These are phyloP conservation scores for Apiospora rasikravindrae DNA, from an alignment of 2,329 filamentous ascomycete genomes.

Conservation along the genomic window DNA sequence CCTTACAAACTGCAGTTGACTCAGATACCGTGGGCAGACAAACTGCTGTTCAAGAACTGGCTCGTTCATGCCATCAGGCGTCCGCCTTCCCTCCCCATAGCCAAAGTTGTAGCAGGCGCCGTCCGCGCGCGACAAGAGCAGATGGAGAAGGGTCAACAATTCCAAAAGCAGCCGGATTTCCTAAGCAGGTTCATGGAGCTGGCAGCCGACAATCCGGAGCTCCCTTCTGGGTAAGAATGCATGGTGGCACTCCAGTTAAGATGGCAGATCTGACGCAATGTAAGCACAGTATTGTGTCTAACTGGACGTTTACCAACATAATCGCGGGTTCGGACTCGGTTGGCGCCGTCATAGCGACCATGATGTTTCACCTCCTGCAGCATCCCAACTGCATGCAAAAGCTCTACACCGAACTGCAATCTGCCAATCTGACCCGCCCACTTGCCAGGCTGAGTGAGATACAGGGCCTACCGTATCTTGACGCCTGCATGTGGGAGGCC, in stretches of 20 bases:
- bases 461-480: constrained; percentile 41
- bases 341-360: constrained; percentile 36
- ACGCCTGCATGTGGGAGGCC: constrained; percentile 40
- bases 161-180: too few species aligned
- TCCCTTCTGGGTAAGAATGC: not conserved
- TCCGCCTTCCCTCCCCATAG: constrained; percentile 19
- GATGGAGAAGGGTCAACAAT: too few species aligned
- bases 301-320: constrained; percentile 39
- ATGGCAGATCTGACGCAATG: too few species aligned
- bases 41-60: constrained; percentile 30
- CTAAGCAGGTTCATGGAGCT: too few species aligned
- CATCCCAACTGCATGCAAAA: constrained; percentile 31
- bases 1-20: constrained; percentile 28
- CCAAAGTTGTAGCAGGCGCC: constrained; percentile 21
- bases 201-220: not conserved
- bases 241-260: too few species aligned
- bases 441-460: constrained; percentile 34
- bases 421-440: constrained; percentile 29
- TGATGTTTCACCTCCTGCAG: constrained; percentile 35
- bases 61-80: constrained; percentile 22
- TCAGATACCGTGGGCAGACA: constrained; percentile 37
- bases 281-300: constrained; percentile 30
- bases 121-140: constrained; percentile 19
- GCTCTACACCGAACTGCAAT: constrained; percentile 35
- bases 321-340: constrained; percentile 38